These are phyloP conservation scores for Tolypocladium endophyticum DNA, from an alignment of 2,329 filamentous ascomycete species.

Conservation along the genomic window DNA sequence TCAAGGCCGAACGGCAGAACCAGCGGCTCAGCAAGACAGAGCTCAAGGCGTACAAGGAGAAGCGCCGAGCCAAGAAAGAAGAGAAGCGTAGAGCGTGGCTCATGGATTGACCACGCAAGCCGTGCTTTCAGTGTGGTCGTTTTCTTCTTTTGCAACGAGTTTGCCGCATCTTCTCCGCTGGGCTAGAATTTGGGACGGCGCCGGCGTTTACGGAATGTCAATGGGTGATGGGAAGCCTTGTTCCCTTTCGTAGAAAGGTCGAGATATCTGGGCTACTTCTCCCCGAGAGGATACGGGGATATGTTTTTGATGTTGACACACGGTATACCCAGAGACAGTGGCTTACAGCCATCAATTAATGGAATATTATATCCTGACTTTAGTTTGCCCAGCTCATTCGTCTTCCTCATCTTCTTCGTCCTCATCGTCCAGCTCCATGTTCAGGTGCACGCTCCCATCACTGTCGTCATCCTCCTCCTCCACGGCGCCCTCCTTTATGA, in stretches of 20 bases:
- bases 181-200: neutral
- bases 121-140: too few relatives aligned
- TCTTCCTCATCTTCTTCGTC: constrained; percentile 19
- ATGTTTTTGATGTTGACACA: neutral
- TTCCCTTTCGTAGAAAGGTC: too few relatives aligned
- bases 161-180: neutral
- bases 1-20: constrained; percentile 80
- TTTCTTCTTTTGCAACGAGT: neutral
- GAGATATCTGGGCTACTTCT: neutral
- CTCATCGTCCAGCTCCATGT: constrained; percentile 46
- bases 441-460: constrained; percentile 46
- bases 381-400: neutral
- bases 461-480: constrained; percentile 36
- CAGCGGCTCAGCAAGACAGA: constrained; percentile 81
- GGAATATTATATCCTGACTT: neutral
- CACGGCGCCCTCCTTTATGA: constrained; percentile 12
- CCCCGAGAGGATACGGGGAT: neutral
- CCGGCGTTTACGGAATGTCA: neutral
- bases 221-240: neutral
- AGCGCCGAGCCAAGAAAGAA: constrained; percentile 79
- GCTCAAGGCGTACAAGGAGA: constrained; percentile 84
- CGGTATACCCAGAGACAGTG: neutral
- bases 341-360: neutral
- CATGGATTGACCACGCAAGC: constrained; percentile 49
- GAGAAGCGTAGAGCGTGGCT: constrained; percentile 91